Evolutionary conservation across 129 eudicot species (phyloP), one percentile per base, ranked within the genome.

Genomic region (Saposhnikovia divaricata): DNA sequence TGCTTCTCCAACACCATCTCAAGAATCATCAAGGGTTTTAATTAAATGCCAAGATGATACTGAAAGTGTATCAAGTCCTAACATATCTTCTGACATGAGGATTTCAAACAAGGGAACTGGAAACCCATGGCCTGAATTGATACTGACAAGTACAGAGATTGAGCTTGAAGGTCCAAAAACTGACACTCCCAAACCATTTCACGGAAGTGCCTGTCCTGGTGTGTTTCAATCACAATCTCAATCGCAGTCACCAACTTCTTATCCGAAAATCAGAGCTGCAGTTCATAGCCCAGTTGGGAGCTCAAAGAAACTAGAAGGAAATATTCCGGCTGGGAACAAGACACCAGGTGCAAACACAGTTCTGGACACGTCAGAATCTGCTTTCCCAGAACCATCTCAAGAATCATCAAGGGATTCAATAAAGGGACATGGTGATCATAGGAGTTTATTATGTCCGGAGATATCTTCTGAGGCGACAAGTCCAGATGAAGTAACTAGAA

Each of bases 341-440:
- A 73, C 19, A 21, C 9, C 83, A 71, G 77, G 47, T 25, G 75
- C 89, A 74, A 82, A 57, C 63, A 37, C 57, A 78, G 85, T 85
- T 73, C 83, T 78, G 79, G 79, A 83, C 53, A 66, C 79, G 37
- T 82, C 46, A 28, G 84, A 81, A 75, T 50, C 63, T 40, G 61
- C 40, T 70, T 57, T 78, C 21, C 77, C 81, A 76, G 68, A 79
- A 83, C 76, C 80, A 28, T 39, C 76, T 80, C 82, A 76, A 82
- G 88, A 85, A 80, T 65, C 39, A 65, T 28, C 28, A 16, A 31
- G 40, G 9, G 42, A 12, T 66, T 66, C 9, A 66, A 66, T 31
- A 21, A 13, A 66, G 16, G 72, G 72, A 40, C 7, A 3, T 31
- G 72, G 21, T 4, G 21, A 27, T 66, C 72, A 28, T 66, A 11